Evolutionary conservation across 2,329 filamentous ascomycete species (phyloP).

Genomic region (Aspergillus jensenii): DNA sequence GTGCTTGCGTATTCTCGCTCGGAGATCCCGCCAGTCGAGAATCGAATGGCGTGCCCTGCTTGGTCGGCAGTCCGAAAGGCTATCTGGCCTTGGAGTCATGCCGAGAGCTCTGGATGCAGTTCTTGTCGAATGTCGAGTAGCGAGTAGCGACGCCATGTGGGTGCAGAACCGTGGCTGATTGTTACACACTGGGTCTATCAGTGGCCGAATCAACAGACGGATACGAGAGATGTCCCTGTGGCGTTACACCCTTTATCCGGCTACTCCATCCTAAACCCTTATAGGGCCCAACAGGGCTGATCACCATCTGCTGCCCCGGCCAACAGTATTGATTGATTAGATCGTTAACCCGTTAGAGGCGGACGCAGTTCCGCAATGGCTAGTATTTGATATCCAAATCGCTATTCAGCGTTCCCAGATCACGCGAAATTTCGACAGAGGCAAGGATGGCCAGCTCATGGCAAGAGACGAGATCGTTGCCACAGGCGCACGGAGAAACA

Average conservation of each 20-base stretch:
- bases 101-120: neutral
- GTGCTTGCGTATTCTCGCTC: neutral
- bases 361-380: neutral
- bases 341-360: neutral
- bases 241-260: neutral
- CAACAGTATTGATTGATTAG: constrained; percentile 2
- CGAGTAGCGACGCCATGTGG: neutral
- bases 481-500: neutral
- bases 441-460: neutral
- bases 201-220: neutral
- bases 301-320: neutral
- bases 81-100: neutral
- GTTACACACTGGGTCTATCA: neutral
- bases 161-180: neutral
- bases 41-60: neutral
- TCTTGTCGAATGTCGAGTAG: neutral
- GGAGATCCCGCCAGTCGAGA: neutral
- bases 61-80: neutral
- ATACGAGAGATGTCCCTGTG: neutral
- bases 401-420: too few relatives aligned
- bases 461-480: neutral
- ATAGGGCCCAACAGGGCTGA: neutral
- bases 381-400: too few relatives aligned
- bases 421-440: neutral
- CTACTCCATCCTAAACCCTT: neutral